Evolutionary conservation across 306 rosid species (phyloP).

Genomic region (Canavalia ensiformis): DNA sequence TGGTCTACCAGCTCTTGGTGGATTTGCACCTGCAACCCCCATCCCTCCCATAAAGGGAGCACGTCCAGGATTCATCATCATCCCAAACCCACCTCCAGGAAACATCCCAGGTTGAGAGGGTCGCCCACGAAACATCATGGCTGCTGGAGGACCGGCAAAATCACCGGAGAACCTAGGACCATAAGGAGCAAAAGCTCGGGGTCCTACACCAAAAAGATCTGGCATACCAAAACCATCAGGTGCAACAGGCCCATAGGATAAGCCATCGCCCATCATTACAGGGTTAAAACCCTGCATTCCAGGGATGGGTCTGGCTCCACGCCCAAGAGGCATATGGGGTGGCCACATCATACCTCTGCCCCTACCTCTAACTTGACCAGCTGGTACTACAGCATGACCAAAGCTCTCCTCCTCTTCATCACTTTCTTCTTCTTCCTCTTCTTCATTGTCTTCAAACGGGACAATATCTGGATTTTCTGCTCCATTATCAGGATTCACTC

Average conservation of each 20-base stretch:
- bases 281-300: conserved; percentile 95
- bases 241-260: conserved; percentile 84
- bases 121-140: conserved; percentile 95
- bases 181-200: conserved; percentile 86
- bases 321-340: conserved; percentile 89
- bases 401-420: conserved; percentile 96
- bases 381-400: conserved; percentile 68
- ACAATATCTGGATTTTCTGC: conserved; percentile 96
- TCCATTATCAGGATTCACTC: conserved; percentile 90
- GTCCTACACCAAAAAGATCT: conserved; percentile 84
- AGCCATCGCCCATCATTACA: conserved; percentile 94
- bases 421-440: conserved; percentile 99
- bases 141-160: conserved; percentile 80
- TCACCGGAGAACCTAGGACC: conserved; percentile 95
- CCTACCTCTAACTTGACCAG: conserved; percentile 89
- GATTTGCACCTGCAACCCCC: conserved; percentile 83
- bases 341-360: conserved; percentile 99
- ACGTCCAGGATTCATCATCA: conserved; percentile 98
- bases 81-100: conserved; percentile 91
- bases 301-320: conserved; percentile 93
- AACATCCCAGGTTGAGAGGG: conserved; percentile 93
- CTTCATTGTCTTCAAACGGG: conserved; percentile 99
- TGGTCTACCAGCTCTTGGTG: conserved; percentile 78
- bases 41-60: conserved; percentile 94
- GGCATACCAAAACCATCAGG: conserved; percentile 98